These are phyloP conservation scores for Rhizoclosmatium sp. DNA, from an alignment of 192 early-diverging fungal genomes.

Conservation along the genomic window DNA sequence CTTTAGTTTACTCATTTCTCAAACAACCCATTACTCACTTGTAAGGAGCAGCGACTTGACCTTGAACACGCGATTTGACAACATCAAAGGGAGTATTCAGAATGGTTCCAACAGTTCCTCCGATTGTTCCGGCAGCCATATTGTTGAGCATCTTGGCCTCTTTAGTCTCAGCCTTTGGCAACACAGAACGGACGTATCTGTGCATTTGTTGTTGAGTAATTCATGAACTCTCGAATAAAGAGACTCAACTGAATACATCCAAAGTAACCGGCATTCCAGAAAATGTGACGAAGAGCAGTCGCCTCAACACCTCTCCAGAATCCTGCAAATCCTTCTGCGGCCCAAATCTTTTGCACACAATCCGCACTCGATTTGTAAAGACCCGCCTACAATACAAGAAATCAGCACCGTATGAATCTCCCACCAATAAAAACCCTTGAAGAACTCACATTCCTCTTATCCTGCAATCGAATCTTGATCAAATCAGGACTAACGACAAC, in stretches of 20 bases:
- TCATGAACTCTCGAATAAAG: background rate
- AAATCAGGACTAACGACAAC: conserved; percentile 91
- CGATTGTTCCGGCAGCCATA: conserved; percentile 90
- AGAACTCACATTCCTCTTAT: conserved; percentile 76
- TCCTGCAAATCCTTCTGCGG: conserved; percentile 79
- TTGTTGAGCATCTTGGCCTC: conserved; percentile 80
- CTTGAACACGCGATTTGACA: conserved; percentile 95
- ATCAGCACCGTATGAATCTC: background rate
- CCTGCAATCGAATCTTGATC: conserved; percentile 96
- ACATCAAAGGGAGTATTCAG: conserved; percentile 97
- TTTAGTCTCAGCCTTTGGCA: conserved; percentile 86
- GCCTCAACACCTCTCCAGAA: conserved; percentile 93
- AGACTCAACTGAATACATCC: conserved; percentile 59
- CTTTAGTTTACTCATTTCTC: background rate
- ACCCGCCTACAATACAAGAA: conserved; percentile 57
- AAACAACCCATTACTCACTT: conserved; percentile 50
- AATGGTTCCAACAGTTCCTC: conserved; percentile 92
- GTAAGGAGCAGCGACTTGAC: conserved; percentile 72
- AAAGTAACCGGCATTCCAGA: conserved; percentile 99
- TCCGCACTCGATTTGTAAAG: conserved; percentile 85
- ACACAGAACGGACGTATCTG: conserved; percentile 60
- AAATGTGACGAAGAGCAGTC: conserved; percentile 91
- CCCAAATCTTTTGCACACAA: conserved; percentile 81
- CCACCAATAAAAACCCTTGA: conserved; percentile 13
- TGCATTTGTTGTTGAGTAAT: background rate